Percentiles rank a stretch among this genome's conserved stretches.
Conservation (phyloP, 495 filamentous ascomycete genomes). For the Bacidia gigantensis region DNA sequence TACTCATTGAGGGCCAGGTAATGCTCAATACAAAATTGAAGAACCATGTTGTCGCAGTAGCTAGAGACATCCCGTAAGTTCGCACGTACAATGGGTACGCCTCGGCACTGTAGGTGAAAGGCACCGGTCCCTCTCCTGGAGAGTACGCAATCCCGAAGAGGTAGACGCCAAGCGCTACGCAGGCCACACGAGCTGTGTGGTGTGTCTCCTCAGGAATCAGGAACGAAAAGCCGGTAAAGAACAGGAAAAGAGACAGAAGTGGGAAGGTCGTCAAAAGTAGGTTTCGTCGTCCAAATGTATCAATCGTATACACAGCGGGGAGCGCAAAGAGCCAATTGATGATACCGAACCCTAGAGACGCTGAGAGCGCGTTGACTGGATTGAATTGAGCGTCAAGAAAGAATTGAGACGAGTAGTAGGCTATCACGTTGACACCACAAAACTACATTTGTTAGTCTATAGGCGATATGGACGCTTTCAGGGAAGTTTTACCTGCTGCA, state of each 20-base stretch:
- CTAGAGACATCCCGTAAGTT: slow-evolving; percentile 51
- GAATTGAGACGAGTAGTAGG: slow-evolving; percentile 41
- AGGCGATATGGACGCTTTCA: neutral
- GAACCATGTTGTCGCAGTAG: slow-evolving; percentile 57
- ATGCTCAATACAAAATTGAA: slow-evolving; percentile 55
- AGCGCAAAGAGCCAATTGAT: slow-evolving; percentile 70
- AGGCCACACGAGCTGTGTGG: slow-evolving; percentile 36
- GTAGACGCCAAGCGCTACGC: slow-evolving; percentile 57
- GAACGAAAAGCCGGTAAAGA: slow-evolving; percentile 73
- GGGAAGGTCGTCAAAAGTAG: slow-evolving; percentile 68
- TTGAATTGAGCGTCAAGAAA: slow-evolving; percentile 38
- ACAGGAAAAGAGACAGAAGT: slow-evolving; percentile 50
- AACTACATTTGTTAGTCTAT: slow-evolving; percentile 19
- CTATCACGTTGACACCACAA: slow-evolving; percentile 50
- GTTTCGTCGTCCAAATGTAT: slow-evolving; percentile 71
- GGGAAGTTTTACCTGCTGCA: slow-evolving; percentile 51
- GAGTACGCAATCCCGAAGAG: slow-evolving; percentile 65
- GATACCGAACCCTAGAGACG: slow-evolving; percentile 63
- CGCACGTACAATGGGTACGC: slow-evolving; percentile 67
- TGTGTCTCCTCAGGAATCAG: slow-evolving; percentile 43
- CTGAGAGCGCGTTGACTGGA: slow-evolving; percentile 42
- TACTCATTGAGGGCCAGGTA: slow-evolving; percentile 46
- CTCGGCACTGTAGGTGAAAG: slow-evolving; percentile 60
- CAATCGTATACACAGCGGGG: slow-evolving; percentile 68
- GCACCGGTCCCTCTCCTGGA: slow-evolving; percentile 41